Evolutionary conservation across 176 grass and related monocot genomes (phyloP), one percentile per base, ranked within the genome.

Genomic region (Alloteropsis semialata): DNA sequence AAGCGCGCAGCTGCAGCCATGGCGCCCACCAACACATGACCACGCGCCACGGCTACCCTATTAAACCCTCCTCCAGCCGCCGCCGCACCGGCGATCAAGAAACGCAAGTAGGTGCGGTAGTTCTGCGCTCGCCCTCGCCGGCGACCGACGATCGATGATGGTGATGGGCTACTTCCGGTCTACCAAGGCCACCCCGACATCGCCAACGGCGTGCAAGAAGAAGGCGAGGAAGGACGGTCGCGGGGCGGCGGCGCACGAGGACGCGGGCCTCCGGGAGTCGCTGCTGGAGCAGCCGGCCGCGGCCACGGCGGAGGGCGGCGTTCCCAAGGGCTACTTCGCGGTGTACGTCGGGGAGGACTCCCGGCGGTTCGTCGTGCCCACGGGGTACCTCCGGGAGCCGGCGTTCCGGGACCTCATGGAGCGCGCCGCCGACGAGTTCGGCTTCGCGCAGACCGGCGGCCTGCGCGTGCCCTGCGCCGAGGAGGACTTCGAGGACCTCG

Each of bases 401-500:
- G 69, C 74, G 53, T 92, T 94, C 77, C 83, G 38, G 68, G 84
- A 81, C 5, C 73, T 92, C 10, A 92, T 94, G 92, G 89, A 92
- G 84, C 78, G 65, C 55, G 81, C 82, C 46, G 87, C 87, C 66
- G 87, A 94, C 74, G 92, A 94, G 81, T 94, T 94, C 56, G 92
- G 92, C 50, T 94, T 92, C 84, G 77, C 65, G 54, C 89, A 89
- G 78, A 64, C 84, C 1, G 89, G 56, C 42, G 89, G 89, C 21
- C 87, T 94, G 2, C 65, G 82, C 45, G 75, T 94, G 43, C 92
- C 92, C 1, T 89, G 87, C 62, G 77, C 76, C 72, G 87, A 89
- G 87, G 87, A 79, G 21, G 72, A 92, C 73, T 88, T 94, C 61
- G 29, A 83, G 22, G 72, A 79, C 18, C 81, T 92, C 72, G 1